Conservation (phyloP, 2,329 filamentous ascomycete genomes). For the Fusarium hainanense region DNA sequence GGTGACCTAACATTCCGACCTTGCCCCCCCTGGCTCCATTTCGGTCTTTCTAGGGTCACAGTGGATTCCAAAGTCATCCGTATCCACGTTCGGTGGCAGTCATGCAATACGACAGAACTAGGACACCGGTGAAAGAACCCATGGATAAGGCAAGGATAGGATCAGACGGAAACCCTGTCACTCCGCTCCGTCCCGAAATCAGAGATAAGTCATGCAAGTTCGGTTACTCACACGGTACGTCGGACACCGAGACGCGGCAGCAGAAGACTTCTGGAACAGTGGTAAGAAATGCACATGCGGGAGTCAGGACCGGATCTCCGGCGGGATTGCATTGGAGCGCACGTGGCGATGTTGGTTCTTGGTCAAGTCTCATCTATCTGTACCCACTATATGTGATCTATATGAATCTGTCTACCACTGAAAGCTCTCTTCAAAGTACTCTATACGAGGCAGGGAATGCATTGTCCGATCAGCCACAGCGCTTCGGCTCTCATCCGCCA, state of each 20-base stretch:
- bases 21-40: not conserved
- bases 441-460: not conserved
- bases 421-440: constrained; percentile 26
- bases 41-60: not conserved
- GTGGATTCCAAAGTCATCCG: not conserved
- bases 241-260: not conserved
- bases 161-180: not conserved
- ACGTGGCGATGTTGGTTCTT: too few species aligned
- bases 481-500: constrained; percentile 17
- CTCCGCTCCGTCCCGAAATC: not conserved
- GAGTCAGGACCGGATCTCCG: not conserved
- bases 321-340: too few species aligned
- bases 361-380: not conserved
- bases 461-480: not conserved
- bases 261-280: not conserved
- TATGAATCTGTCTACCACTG: not conserved
- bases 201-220: not conserved
- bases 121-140: not conserved
- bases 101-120: not conserved
- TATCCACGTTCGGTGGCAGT: not conserved
- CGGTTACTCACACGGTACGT: not conserved
- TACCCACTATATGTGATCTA: not conserved
- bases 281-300: not conserved
- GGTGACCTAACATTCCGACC: not conserved
- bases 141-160: not conserved